These are phyloP conservation scores for Phytophthora nicotianae DNA, from an alignment of 352 stramenopile genomes.

Conservation along the genomic window DNA sequence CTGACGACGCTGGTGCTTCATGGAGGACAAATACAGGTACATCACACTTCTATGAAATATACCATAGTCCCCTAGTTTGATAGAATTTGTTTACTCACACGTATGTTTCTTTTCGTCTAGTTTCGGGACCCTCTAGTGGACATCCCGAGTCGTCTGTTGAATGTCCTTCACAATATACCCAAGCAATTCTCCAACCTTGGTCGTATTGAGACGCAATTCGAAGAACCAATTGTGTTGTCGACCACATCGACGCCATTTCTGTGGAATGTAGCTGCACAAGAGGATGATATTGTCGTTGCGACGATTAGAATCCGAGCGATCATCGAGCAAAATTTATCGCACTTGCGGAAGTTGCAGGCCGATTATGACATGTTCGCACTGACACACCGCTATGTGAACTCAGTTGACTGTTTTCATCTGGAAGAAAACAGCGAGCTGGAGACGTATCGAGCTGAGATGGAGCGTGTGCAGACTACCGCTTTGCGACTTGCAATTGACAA, in stretches of 20 bases:
- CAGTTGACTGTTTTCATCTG: conserved; percentile 53
- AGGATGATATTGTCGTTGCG: conserved; percentile 58
- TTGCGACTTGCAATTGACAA: conserved; percentile 33
- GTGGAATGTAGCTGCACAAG: conserved; percentile 71
- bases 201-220: conserved; percentile 72
- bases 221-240: conserved; percentile 34
- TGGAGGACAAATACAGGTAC: conserved; percentile 33
- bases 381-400: conserved; percentile 42
- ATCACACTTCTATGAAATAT: not conserved
- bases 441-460: conserved; percentile 36
- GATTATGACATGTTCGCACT: conserved; percentile 47
- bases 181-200: conserved; percentile 71
- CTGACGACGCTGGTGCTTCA: conserved; percentile 29
- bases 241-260: conserved; percentile 54
- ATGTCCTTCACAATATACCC: conserved; percentile 68
- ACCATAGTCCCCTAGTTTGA: not conserved
- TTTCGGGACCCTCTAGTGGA: conserved; percentile 60
- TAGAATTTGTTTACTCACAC: not conserved
- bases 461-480: conserved; percentile 30
- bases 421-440: conserved; percentile 32
- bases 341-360: conserved; percentile 42
- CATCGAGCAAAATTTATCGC: conserved; percentile 56
- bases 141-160: conserved; percentile 62
- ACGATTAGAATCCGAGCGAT: conserved; percentile 69
- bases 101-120: conserved; percentile 12